phyloP scores from a whole-genome alignment of 2,329 filamentous ascomycete species.

The Fusarium chaquense region DNA sequence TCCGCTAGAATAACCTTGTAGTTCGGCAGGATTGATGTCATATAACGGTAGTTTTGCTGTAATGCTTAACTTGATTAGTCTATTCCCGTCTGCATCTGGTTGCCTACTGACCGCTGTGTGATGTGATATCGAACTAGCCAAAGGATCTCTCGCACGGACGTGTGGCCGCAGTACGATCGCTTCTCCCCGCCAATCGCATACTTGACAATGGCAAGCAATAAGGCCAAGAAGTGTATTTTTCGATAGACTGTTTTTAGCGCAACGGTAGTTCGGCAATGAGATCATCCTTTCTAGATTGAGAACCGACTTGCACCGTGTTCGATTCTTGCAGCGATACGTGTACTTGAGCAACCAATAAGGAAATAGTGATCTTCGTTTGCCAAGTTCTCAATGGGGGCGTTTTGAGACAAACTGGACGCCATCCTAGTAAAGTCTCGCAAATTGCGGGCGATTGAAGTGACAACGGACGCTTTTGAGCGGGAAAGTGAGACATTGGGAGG shows the following conservation, averaged over 20 bases:
- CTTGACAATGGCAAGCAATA: not conserved
- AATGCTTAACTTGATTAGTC: not conserved
- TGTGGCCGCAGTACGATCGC: not conserved
- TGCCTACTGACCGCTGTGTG: too few species aligned
- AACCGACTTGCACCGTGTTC: not conserved
- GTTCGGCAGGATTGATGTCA: conserved; percentile 1
- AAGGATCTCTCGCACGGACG: not conserved
- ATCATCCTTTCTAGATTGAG: not conserved
- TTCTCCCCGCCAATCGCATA: not conserved
- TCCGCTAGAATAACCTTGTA: not conserved
- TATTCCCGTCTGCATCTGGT: too few species aligned
- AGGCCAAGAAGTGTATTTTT: not conserved
- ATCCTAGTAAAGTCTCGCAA: not conserved
- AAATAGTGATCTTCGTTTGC: not conserved
- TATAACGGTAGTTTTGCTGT: not conserved
- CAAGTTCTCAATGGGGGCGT: not conserved
- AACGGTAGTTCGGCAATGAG: not conserved
- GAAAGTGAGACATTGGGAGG: not conserved
- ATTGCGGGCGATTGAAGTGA: accelerated
- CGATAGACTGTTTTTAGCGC: not conserved
- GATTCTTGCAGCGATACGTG: too few species aligned
- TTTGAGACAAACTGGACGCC: not conserved
- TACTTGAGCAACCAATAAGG: not conserved
- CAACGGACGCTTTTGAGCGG: too few species aligned
- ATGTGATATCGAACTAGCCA: too few species aligned